phyloP scores from a whole-genome alignment of 2,329 filamentous ascomycete species.

The Bipolaris gigantea region DNA sequence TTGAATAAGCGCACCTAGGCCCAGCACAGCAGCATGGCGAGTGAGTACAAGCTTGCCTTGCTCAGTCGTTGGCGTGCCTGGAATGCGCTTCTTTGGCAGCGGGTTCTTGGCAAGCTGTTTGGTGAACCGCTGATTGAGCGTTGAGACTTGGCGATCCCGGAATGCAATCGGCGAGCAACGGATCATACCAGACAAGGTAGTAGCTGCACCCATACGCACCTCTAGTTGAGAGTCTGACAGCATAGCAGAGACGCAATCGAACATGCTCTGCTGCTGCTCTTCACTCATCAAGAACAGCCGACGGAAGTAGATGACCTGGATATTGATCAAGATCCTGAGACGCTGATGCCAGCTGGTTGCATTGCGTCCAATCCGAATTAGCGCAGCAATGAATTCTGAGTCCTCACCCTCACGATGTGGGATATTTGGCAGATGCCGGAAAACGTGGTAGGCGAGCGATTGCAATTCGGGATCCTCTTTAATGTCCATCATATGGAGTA shows the following conservation, averaged over 20 bases:
- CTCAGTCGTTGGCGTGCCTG: constrained; percentile 70
- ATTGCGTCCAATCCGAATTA: constrained; percentile 84
- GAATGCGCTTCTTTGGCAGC: constrained; percentile 69
- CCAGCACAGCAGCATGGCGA: constrained; percentile 87
- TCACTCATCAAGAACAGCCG: constrained; percentile 83
- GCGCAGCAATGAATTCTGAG: constrained; percentile 76
- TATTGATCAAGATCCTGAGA: constrained; percentile 91
- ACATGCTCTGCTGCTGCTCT: constrained; percentile 75
- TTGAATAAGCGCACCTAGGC: constrained; percentile 86
- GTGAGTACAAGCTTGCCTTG: constrained; percentile 76
- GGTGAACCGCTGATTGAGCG: constrained; percentile 79
- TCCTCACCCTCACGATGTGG: constrained; percentile 88
- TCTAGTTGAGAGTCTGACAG: constrained; percentile 88
- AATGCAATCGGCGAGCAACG: constrained; percentile 84
- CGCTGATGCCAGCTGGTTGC: constrained; percentile 94
- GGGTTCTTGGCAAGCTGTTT: constrained; percentile 78
- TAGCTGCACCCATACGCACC: constrained; percentile 88
- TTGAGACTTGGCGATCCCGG: constrained; percentile 74
- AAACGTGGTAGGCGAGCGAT: constrained; percentile 92
- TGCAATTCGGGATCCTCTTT: constrained; percentile 97
- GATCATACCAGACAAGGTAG: constrained; percentile 95
- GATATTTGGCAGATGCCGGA: constrained; percentile 93
- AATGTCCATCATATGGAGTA: constrained; percentile 99
- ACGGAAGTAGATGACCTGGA: constrained; percentile 98
- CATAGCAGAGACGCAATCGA: constrained; percentile 95